Evolutionary conservation across 805 yeast genomes (phyloP).

Genomic region (Pichia scutulata): DNA sequence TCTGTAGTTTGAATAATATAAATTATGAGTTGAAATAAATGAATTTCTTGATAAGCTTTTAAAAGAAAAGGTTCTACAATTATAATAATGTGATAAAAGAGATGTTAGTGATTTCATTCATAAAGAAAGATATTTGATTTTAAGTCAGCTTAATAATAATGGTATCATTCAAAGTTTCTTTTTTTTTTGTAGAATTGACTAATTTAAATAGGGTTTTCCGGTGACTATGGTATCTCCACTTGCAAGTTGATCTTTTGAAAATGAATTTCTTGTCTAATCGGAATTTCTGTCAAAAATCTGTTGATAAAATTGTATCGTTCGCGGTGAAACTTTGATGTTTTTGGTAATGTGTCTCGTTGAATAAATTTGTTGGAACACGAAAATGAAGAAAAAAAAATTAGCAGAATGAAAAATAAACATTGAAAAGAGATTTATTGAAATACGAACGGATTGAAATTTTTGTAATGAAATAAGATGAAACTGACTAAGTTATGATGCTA

Average conservation of each 20-base stretch:
- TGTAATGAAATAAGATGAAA: background rate
- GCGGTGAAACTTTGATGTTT: background rate
- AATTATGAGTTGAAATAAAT: background rate
- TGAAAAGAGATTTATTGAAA: background rate
- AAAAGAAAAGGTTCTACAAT: background rate
- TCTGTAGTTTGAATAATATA: background rate
- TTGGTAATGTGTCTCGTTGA: background rate
- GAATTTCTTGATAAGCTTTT: background rate
- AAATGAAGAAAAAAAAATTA: background rate
- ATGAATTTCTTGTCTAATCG: background rate
- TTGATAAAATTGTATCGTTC: background rate
- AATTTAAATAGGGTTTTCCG: too few species aligned
- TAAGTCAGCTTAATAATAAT: too few species aligned
- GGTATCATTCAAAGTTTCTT: too few species aligned
- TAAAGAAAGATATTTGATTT: too few species aligned
- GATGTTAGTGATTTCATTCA: background rate
- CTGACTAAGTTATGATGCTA: too few species aligned
- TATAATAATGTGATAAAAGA: background rate
- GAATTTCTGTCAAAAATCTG: background rate
- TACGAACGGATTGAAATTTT: background rate
- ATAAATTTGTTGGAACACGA: background rate
- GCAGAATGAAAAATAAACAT: background rate
- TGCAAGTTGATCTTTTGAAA: background rate
- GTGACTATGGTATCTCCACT: too few species aligned
- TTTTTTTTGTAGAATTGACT: too few species aligned